A percentile compares a stretch with the other conserved stretches of the same genome.
Evolutionary conservation across 2,329 filamentous ascomycete species (phyloP).

Genomic region (Aspergillus sp.): DNA sequence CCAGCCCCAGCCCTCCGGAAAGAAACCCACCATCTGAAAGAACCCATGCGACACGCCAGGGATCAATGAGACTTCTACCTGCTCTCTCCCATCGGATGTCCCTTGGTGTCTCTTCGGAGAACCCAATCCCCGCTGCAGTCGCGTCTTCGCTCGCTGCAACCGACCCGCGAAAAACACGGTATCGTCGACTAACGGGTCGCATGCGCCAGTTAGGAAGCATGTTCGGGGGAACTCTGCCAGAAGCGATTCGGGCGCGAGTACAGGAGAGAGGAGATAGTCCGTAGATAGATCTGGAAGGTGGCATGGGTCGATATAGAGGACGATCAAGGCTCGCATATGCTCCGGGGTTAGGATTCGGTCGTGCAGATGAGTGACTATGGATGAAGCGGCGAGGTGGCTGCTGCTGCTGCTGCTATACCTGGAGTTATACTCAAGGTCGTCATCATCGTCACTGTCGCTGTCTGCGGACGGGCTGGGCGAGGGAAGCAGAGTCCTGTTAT

Average conservation of each 20-base stretch:
- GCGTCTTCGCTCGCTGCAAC: constrained; percentile 66
- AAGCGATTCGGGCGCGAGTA: constrained; percentile 76
- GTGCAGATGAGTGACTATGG: constrained; percentile 98
- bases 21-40: constrained; percentile 79
- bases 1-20: constrained; percentile 83
- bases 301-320: constrained; percentile 89
- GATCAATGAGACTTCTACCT: constrained; percentile 73
- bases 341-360: constrained; percentile 90
- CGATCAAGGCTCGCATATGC: constrained; percentile 99
- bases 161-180: constrained; percentile 92
- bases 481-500: constrained; percentile 48
- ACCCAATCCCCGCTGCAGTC: constrained; percentile 49
- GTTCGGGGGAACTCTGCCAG: constrained; percentile 86
- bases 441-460: no score
- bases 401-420: constrained; percentile 40
- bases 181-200: constrained; percentile 91
- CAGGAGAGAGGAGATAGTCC: constrained; percentile 82
- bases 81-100: constrained; percentile 62
- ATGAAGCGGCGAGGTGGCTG: constrained; percentile 86
- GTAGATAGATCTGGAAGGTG: constrained; percentile 86
- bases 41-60: constrained; percentile 91
- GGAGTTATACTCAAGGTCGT: no score
- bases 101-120: constrained; percentile 43
- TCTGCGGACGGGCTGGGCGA: constrained; percentile 72
- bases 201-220: constrained; percentile 88